Conservation (phyloP, 2,329 filamentous ascomycete genomes). For the Diplodia seriata region DNA sequence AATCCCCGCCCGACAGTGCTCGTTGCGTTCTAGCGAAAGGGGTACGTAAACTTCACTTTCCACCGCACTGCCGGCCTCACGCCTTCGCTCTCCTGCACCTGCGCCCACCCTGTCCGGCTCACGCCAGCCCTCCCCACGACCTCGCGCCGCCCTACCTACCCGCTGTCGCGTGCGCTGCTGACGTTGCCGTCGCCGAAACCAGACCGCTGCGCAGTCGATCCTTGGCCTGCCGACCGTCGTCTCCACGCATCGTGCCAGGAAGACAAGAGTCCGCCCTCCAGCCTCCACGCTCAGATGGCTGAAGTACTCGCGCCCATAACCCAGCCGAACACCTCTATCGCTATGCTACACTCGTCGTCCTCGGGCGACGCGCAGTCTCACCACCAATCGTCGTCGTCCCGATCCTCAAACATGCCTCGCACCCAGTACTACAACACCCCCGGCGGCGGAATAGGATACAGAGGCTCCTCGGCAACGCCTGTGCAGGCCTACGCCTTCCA, state of each 20-base stretch:
- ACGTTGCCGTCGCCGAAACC: conserved; percentile 6
- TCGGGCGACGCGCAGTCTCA: conserved; percentile 54
- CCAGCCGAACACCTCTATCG: conserved; percentile 55
- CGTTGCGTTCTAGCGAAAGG: conserved; percentile 37
- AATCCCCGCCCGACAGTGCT: conserved; percentile 38
- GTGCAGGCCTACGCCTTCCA: conserved; percentile 60
- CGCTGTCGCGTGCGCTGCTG: conserved; percentile 29
- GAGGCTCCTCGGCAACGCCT: conserved; percentile 52
- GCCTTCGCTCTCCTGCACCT: conserved; percentile 37
- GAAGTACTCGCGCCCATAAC: conserved; percentile 57
- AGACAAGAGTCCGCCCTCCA: conserved; percentile 34
- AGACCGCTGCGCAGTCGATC: conserved; percentile 29
- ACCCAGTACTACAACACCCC: conserved; percentile 53
- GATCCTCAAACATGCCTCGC: conserved; percentile 51
- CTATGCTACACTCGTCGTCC: conserved; percentile 58
- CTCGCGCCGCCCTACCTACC: conserved; percentile 32
- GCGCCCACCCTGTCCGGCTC: conserved; percentile 31
- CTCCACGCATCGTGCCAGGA: conserved; percentile 35
- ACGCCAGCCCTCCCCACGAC: conserved; percentile 32
- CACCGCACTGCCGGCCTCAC: conserved; percentile 36
- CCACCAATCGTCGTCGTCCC: conserved; percentile 44
- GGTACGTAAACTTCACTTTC: conserved; percentile 39
- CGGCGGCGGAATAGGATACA: conserved; percentile 49
- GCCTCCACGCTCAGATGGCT: conserved; percentile 46
- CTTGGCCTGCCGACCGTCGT: conserved; percentile 37